phyloP scores from a whole-genome alignment of 2,329 filamentous ascomycete genomes.

The Colletotrichum viniferum region DNA sequence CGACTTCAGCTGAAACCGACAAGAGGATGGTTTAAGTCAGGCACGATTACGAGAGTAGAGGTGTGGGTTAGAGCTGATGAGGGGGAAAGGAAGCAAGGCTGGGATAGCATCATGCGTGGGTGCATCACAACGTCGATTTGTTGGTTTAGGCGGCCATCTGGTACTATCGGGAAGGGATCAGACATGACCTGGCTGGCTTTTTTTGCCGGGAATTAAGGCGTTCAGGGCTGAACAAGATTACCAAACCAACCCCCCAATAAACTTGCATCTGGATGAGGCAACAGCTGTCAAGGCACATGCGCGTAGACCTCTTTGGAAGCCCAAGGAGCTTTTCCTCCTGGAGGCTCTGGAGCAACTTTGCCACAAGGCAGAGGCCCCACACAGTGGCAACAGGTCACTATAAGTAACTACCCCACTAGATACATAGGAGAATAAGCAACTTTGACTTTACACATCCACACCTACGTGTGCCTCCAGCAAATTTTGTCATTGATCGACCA shows the following conservation, averaged over 20 bases:
- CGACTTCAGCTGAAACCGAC: constrained; percentile 57
- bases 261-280: neutral
- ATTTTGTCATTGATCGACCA: constrained; percentile 15
- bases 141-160: neutral
- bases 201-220: constrained; percentile 9
- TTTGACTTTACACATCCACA: no score
- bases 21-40: constrained; percentile 46
- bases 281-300: neutral
- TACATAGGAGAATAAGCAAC: no score
- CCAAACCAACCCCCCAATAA: neutral
- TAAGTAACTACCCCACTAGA: no score
- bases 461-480: no score
- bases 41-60: neutral
- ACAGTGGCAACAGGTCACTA: no score
- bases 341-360: neutral
- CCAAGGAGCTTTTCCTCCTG: constrained; percentile 3
- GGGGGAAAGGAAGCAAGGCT: neutral
- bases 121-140: constrained; percentile 1
- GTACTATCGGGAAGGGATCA: constrained; percentile 2
- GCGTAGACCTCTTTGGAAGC: neutral
- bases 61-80: neutral
- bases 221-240: constrained; percentile 14
- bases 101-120: neutral
- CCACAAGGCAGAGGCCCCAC: no score
- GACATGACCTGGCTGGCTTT: neutral